A percentile compares a stretch with the other conserved stretches of the same genome.
Conservation (phyloP, 805 yeast species). For the Naumovozyma castellii region DNA sequence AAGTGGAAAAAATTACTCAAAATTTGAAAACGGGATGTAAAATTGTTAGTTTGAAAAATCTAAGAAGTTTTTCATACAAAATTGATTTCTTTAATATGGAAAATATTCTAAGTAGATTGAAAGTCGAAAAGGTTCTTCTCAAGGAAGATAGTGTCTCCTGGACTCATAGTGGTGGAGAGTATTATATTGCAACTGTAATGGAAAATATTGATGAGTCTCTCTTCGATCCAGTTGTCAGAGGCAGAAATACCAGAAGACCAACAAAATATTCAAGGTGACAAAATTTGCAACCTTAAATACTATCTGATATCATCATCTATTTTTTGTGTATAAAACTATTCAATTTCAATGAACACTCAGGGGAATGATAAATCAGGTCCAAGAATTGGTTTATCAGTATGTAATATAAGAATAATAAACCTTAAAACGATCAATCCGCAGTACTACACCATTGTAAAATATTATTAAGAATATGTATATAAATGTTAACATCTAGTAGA, state of each 20-base stretch:
- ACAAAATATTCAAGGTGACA: constrained; percentile 21
- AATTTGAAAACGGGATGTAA: constrained; percentile 65
- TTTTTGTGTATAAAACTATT: too few relatives aligned
- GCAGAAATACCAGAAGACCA: constrained; percentile 15
- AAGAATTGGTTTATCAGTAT: too few relatives aligned
- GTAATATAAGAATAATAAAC: too few relatives aligned
- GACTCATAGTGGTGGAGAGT: constrained; percentile 71
- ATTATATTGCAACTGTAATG: constrained; percentile 64
- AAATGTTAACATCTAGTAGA: too few relatives aligned
- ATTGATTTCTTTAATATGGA: constrained; percentile 45
- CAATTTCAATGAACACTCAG: too few relatives aligned
- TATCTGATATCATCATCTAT: neutral
- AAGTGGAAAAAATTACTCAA: constrained; percentile 54
- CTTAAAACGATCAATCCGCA: too few relatives aligned
- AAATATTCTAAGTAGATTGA: constrained; percentile 53
- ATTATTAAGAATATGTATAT: neutral
- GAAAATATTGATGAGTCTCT: constrained; percentile 30
- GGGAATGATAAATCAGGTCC: too few relatives aligned
- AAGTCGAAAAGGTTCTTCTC: constrained; percentile 54
- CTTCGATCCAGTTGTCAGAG: constrained; percentile 18
- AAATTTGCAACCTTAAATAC: neutral
- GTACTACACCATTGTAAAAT: too few relatives aligned
- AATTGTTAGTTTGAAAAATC: constrained; percentile 68
- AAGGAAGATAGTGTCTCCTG: constrained; percentile 74
- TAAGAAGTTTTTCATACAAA: constrained; percentile 65